Percentiles rank a stretch among this genome's conserved stretches.
These are phyloP conservation scores for Fraxinus sp. DNA, from an alignment of 305 asterid species.

Conservation along the genomic window DNA sequence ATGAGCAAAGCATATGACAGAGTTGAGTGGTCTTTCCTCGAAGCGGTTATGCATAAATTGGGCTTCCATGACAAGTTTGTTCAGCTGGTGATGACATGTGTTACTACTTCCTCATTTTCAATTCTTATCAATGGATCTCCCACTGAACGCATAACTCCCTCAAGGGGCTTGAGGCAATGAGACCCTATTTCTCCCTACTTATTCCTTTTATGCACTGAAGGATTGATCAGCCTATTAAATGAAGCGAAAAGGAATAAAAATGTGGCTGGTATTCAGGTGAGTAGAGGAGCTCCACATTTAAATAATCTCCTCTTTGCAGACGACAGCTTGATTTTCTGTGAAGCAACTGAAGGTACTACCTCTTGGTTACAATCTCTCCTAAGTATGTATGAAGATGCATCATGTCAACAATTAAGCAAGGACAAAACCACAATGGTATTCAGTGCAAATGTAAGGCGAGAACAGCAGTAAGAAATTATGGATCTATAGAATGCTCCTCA, in stretches of 20 bases:
- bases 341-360: neutral
- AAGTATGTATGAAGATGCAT: neutral
- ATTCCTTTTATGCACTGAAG: neutral
- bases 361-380: neutral
- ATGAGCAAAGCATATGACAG: neutral
- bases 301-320: neutral
- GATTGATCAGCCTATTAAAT: neutral
- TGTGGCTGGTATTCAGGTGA: neutral
- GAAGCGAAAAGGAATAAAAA: neutral
- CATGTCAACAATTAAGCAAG: neutral
- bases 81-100: neutral
- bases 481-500: neutral
- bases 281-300: neutral
- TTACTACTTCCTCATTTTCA: neutral
- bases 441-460: neutral
- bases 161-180: neutral
- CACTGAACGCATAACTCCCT: neutral
- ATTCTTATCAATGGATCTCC: neutral
- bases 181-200: neutral
- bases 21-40: neutral
- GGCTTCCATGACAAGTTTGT: neutral
- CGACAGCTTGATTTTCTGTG: neutral
- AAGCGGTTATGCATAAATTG: neutral
- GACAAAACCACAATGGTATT: neutral
- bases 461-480: neutral